A percentile compares a stretch with the other conserved stretches of the same genome.
These are phyloP conservation scores for Theobroma cacao DNA, from an alignment of 345 rosid genomes.

Conservation along the genomic window DNA sequence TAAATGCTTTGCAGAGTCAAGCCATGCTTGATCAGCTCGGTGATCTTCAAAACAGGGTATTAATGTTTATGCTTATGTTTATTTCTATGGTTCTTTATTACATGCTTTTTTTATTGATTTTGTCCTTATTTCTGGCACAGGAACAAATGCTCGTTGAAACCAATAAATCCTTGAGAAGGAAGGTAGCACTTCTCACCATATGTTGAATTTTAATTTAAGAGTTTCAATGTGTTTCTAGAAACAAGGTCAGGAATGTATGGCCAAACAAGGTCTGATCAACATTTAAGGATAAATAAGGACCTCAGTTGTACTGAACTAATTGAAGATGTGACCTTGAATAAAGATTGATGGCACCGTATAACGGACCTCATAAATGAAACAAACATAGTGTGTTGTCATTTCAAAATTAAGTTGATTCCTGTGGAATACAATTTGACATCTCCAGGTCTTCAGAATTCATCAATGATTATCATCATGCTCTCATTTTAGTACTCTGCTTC, in stretches of 20 bases:
- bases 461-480: not conserved
- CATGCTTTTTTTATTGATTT: not conserved
- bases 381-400: no score
- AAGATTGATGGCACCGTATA: no score
- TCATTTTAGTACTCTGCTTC: not conserved
- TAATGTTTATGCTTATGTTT: not conserved
- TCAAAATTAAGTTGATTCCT: no score
- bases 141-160: slow-evolving; percentile 45
- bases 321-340: no score
- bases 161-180: slow-evolving; percentile 41
- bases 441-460: no score
- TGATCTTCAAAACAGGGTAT: slow-evolving; percentile 56
- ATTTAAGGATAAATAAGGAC: no score
- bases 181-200: slow-evolving; percentile 26
- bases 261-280: not conserved
- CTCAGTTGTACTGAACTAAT: no score
- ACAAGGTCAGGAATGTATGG: no score
- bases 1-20: slow-evolving; percentile 42
- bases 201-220: not conserved
- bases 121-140: slow-evolving; percentile 21
- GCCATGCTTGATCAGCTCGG: slow-evolving; percentile 45
- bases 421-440: no score
- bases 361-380: no score
- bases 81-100: not conserved
- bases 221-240: not conserved